Evolutionary conservation across 2,329 filamentous ascomycete genomes (phyloP).

Genomic region (Colletotrichum sp.): DNA sequence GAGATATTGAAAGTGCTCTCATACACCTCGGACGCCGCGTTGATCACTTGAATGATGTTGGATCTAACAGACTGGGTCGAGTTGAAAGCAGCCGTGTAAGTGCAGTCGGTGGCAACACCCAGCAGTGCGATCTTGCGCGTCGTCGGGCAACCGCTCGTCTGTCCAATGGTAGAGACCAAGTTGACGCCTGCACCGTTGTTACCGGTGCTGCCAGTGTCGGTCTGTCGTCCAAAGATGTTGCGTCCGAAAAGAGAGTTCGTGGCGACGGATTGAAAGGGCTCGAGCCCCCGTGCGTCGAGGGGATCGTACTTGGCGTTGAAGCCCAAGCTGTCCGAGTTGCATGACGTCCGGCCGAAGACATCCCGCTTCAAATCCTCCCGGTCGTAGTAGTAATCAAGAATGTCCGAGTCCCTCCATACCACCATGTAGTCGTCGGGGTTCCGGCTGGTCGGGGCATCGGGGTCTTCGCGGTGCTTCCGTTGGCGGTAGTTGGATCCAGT

Average conservation of each 20-base stretch:
- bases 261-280: slow-evolving; percentile 64
- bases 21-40: slow-evolving; percentile 84
- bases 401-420: slow-evolving; percentile 90
- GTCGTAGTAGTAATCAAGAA: slow-evolving; percentile 50
- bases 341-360: slow-evolving; percentile 53
- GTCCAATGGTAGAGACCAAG: slow-evolving; percentile 78
- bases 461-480: slow-evolving; percentile 75
- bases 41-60: slow-evolving; percentile 85
- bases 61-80: slow-evolving; percentile 65
- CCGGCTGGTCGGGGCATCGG: slow-evolving; percentile 57
- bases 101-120: slow-evolving; percentile 92
- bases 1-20: slow-evolving; percentile 95
- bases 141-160: slow-evolving; percentile 80
- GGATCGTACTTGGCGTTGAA: slow-evolving; percentile 78
- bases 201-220: slow-evolving; percentile 69
- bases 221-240: slow-evolving; percentile 75
- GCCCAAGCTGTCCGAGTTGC: slow-evolving; percentile 74
- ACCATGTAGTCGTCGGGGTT: slow-evolving; percentile 79
- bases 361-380: slow-evolving; percentile 71
- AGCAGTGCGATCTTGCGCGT: slow-evolving; percentile 92
- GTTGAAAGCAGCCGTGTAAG: slow-evolving; percentile 77
- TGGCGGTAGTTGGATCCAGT: slow-evolving; percentile 74
- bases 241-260: slow-evolving; percentile 73
- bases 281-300: slow-evolving; percentile 46
- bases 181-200: slow-evolving; percentile 84